phyloP scores from a whole-genome alignment of 2,329 filamentous ascomycete species.

The Magnaporthales sp. region DNA sequence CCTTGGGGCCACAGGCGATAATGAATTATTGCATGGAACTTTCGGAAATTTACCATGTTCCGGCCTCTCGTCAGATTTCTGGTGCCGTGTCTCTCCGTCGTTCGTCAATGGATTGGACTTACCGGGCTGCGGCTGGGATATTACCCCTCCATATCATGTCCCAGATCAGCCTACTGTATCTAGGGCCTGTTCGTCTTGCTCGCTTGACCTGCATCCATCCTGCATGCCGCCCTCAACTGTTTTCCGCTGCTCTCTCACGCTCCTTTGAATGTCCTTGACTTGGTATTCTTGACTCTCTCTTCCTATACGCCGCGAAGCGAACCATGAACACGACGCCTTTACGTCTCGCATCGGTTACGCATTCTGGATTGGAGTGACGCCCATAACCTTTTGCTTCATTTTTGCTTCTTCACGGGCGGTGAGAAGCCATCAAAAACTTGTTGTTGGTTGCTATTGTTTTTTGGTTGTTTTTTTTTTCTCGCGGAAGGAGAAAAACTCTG shows the following conservation, averaged over 20 bases:
- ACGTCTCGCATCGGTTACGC: background rate
- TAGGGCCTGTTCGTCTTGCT: background rate
- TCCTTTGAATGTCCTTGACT: background rate
- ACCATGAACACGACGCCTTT: background rate
- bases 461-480: background rate
- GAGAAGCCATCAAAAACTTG: background rate
- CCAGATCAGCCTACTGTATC: background rate
- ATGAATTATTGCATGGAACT: constrained; percentile 1
- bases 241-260: background rate
- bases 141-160: background rate
- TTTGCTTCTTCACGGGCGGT: background rate
- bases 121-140: background rate
- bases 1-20: background rate
- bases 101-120: background rate
- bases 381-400: background rate
- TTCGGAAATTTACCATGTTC: constrained; percentile 1
- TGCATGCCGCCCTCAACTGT: background rate
- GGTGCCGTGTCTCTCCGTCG: background rate
- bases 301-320: background rate
- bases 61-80: background rate
- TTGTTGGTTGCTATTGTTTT: background rate
- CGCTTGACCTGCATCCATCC: background rate
- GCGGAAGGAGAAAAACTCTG: background rate
- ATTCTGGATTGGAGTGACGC: background rate
- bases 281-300: background rate